phyloP scores from a whole-genome alignment of 345 rosid species.

The Melastoma malabathricum region DNA sequence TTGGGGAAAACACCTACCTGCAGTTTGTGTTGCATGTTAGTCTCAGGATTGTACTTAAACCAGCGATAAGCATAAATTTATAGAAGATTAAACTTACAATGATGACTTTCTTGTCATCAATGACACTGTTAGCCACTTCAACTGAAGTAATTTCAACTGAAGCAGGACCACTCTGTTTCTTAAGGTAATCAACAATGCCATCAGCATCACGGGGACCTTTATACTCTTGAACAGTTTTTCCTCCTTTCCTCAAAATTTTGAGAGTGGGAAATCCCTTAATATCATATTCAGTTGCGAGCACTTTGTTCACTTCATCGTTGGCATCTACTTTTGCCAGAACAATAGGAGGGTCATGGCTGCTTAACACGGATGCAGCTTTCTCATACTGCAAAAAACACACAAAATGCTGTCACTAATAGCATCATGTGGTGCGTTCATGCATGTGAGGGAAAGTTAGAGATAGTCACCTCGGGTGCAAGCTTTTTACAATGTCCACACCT shows the following conservation, averaged over 20 bases:
- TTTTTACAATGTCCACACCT: constrained; percentile 97
- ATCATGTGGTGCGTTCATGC: neutral
- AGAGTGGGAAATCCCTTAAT: constrained; percentile 84
- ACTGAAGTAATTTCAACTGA: constrained; percentile 58
- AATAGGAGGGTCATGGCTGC: constrained; percentile 46
- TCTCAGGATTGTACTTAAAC: too few relatives aligned
- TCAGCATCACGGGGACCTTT: constrained; percentile 96
- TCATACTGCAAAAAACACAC: constrained; percentile 43
- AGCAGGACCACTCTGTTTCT: constrained; percentile 91
- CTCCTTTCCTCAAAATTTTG: constrained; percentile 77
- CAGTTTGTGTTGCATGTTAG: neutral
- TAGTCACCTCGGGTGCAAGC: constrained; percentile 84
- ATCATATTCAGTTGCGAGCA: constrained; percentile 36
- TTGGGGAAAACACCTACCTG: constrained; percentile 92
- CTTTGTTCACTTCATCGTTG: constrained; percentile 56
- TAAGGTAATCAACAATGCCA: constrained; percentile 66
- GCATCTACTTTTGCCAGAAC: constrained; percentile 89
- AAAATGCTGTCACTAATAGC: neutral
- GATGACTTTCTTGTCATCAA: constrained; percentile 51
- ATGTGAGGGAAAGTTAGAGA: neutral
- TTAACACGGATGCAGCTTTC: constrained; percentile 80
- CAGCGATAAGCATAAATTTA: neutral
- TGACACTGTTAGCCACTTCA: constrained; percentile 43
- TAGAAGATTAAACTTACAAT: constrained; percentile 40
- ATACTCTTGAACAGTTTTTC: constrained; percentile 64